A percentile compares a stretch with the other conserved stretches of the same genome.
phyloP scores from a whole-genome alignment of 1,284 basidiomycete genomes.

The Cutaneotrichosporon dermatis region DNA sequence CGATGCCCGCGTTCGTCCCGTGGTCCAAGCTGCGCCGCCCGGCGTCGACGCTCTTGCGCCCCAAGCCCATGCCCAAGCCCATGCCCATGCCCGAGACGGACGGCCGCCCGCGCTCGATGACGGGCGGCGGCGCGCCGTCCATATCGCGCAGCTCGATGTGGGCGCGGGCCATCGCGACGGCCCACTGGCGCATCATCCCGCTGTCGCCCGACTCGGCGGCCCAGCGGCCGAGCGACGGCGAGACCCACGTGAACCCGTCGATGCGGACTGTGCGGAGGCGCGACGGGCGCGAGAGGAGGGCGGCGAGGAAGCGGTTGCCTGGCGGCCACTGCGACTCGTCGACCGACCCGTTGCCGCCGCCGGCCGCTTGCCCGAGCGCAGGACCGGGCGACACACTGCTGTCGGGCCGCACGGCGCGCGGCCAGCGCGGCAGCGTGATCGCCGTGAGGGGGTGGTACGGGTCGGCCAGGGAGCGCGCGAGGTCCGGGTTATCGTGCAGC shows the following conservation, averaged over 20 bases:
- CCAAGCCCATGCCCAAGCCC: no score
- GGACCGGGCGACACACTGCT: constrained; percentile 4
- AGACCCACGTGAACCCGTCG: constrained; percentile 43
- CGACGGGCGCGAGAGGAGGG: constrained; percentile 10
- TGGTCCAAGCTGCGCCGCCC: background rate
- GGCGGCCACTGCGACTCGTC: background rate
- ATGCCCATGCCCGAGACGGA: background rate
- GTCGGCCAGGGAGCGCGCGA: constrained; percentile 4
- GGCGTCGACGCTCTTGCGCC: background rate
- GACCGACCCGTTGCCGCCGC: background rate
- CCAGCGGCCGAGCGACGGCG: constrained; percentile 29
- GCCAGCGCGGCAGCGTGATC: constrained; percentile 60
- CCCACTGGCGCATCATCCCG: constrained; percentile 40
- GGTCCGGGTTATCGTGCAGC: constrained; percentile 20
- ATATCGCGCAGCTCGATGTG: constrained; percentile 38
- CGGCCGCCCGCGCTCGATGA: constrained; percentile 12
- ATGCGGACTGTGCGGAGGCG: constrained; percentile 24
- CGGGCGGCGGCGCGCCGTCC: constrained; percentile 29
- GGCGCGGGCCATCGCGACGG: constrained; percentile 17
- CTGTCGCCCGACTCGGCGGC: constrained; percentile 37
- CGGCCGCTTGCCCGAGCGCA: background rate
- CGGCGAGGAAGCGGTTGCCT: constrained; percentile 20
- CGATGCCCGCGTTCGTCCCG: background rate
- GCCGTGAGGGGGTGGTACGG: constrained; percentile 55
- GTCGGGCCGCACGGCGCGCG: constrained; percentile 9